Percentiles rank a stretch among this genome's conserved stretches.
phyloP scores from a whole-genome alignment of 73 alveolate genomes.

The Tetrahymena thermophila region DNA sequence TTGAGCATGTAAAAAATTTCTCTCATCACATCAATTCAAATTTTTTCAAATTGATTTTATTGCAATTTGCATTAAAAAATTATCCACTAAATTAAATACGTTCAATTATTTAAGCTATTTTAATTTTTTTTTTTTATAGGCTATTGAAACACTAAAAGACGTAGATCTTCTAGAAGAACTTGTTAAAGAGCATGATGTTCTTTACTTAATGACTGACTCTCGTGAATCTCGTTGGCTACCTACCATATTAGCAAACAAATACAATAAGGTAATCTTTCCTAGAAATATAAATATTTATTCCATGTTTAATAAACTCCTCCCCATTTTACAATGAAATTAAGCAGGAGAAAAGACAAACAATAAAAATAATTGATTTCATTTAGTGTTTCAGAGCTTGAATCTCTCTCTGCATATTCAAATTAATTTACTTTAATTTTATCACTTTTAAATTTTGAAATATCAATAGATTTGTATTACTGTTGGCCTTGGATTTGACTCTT shows the following conservation, averaged over 20 bases:
- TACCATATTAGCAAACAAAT: conserved; percentile 81
- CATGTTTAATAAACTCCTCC: too few species aligned
- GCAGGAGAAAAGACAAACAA: background rate
- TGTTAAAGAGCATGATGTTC: conserved; percentile 80
- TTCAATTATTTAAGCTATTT: background rate
- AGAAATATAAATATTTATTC: too few species aligned
- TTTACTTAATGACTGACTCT: conserved; percentile 91
- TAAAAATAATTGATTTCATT: background rate
- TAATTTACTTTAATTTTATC: too few species aligned
- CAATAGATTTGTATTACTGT: conserved; percentile 76
- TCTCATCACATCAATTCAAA: background rate
- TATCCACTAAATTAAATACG: background rate
- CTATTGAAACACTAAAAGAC: conserved; percentile 51
- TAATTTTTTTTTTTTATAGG: background rate
- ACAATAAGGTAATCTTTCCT: conserved; percentile 46
- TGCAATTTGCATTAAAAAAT: background rate
- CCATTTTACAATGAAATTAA: background rate
- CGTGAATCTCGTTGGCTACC: conserved; percentile 98
- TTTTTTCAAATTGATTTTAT: background rate
- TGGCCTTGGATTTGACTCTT: conserved; percentile 96
- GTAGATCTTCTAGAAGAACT: conserved; percentile 64
- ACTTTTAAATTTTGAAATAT: background rate
- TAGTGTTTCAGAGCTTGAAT: background rate
- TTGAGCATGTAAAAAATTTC: conserved; percentile 30
- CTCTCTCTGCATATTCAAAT: background rate